These are phyloP conservation scores for Lactarius trivialis DNA, from an alignment of 768 basidiomycete genomes.

Conservation along the genomic window DNA sequence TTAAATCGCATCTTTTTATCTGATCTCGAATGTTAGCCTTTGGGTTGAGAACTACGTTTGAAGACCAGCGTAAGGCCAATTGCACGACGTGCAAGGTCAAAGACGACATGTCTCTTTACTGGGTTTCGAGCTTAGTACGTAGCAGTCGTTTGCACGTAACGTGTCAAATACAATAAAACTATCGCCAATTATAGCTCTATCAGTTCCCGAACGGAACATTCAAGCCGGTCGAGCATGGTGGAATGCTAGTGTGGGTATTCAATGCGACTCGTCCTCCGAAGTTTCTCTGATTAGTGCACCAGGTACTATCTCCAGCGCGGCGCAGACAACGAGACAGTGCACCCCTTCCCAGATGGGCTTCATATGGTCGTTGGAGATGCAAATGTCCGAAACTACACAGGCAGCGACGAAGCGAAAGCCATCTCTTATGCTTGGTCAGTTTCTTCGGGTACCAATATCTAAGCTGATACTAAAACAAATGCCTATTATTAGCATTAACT, in stretches of 20 bases:
- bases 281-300: neutral
- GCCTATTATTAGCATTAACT: neutral
- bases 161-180: neutral
- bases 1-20: neutral
- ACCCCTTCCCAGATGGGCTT: constrained; percentile 25
- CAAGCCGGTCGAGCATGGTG: constrained; percentile 5
- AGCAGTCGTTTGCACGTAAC: neutral
- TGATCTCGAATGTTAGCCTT: constrained; percentile 5
- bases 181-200: constrained; percentile 6
- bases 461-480: too few relatives aligned
- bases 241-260: constrained; percentile 12
- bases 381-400: constrained; percentile 25
- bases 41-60: neutral
- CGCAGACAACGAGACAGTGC: neutral
- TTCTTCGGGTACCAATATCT: neutral
- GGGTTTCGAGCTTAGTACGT: constrained; percentile 14
- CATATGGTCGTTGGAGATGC: constrained; percentile 28
- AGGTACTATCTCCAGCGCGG: constrained; percentile 22
- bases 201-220: constrained; percentile 6
- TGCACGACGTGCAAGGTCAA: constrained; percentile 20
- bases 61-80: neutral
- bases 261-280: neutral
- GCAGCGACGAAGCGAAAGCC: constrained; percentile 15
- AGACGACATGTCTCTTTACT: constrained; percentile 18
- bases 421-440: constrained; percentile 26